A percentile compares a stretch with the other conserved stretches of the same genome.
Conservation (phyloP, 495 filamentous ascomycete genomes). For the Hypoxylon trugodes region DNA sequence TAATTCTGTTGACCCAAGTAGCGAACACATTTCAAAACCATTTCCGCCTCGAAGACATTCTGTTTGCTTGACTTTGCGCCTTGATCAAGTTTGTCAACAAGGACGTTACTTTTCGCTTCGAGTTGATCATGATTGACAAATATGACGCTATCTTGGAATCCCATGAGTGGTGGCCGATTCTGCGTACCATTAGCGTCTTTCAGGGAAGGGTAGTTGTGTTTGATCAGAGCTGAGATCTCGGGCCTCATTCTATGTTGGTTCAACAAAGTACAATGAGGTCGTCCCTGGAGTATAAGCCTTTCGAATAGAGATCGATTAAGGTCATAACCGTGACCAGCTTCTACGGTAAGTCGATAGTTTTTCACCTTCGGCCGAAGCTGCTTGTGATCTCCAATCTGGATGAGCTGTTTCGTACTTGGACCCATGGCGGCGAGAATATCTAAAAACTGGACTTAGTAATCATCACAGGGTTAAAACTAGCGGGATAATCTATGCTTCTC, state of each 20-base stretch:
- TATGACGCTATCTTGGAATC: conserved; percentile 68
- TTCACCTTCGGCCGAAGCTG: conserved; percentile 78
- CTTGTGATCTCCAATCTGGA: conserved; percentile 81
- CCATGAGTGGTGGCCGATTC: conserved; percentile 59
- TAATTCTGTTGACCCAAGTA: conserved; percentile 84
- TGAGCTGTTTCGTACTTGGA: conserved; percentile 67
- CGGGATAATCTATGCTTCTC: too few species aligned
- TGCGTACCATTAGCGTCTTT: conserved; percentile 64
- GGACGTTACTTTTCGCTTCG: conserved; percentile 54
- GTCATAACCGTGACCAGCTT: conserved; percentile 73
- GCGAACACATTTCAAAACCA: conserved; percentile 71
- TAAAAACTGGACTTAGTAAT: conserved; percentile 35
- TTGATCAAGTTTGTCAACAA: conserved; percentile 63
- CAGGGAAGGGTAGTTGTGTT: conserved; percentile 72
- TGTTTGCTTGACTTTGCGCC: conserved; percentile 61
- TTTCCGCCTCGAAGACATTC: conserved; percentile 73
- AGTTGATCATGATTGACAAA: conserved; percentile 70
- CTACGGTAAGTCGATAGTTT: conserved; percentile 69
- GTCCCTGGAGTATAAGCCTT: conserved; percentile 64
- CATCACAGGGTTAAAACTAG: neutral
- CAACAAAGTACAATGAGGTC: conserved; percentile 62
- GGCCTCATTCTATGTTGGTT: conserved; percentile 78
- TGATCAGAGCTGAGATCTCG: conserved; percentile 71
- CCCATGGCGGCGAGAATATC: conserved; percentile 71
- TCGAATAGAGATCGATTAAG: conserved; percentile 80